These are phyloP conservation scores for Globisporangium viniferum DNA, from an alignment of 352 stramenopile species.

Conservation along the genomic window DNA sequence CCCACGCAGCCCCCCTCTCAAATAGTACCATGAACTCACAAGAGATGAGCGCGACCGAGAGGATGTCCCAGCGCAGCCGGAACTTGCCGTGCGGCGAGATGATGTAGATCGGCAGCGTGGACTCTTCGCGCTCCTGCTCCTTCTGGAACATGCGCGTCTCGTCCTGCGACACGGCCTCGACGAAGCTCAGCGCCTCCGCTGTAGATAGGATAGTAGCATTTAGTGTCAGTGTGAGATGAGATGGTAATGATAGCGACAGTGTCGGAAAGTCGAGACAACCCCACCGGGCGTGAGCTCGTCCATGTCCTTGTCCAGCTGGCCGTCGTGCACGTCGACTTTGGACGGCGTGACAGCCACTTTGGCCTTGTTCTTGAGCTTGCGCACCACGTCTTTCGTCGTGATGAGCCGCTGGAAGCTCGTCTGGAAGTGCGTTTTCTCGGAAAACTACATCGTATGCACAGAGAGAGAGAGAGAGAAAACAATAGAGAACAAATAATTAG, in stretches of 20 bases:
- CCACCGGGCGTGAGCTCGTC: constrained; percentile 77
- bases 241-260: not conserved
- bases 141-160: constrained; percentile 88
- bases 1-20: not conserved
- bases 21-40: constrained; percentile 29
- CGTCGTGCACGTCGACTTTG: constrained; percentile 30
- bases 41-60: constrained; percentile 67
- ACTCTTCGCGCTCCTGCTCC: constrained; percentile 79
- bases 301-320: constrained; percentile 55
- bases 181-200: constrained; percentile 78
- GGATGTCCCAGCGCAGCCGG: constrained; percentile 68
- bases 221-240: not conserved
- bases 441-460: constrained; percentile 4
- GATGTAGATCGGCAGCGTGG: constrained; percentile 70
- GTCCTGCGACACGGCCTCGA: constrained; percentile 69
- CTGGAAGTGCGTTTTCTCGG: constrained; percentile 30
- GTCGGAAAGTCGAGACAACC: not conserved
- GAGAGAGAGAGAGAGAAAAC: not conserved
- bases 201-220: not conserved
- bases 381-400: constrained; percentile 51
- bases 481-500: not conserved
- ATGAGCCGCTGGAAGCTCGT: constrained; percentile 58
- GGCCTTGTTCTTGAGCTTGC: constrained; percentile 54
- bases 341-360: constrained; percentile 38
- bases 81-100: constrained; percentile 78